These are phyloP conservation scores for Sphagnum tenellum DNA, from an alignment of 225 moss, liverwort and hornwort species.

Conservation along the genomic window DNA sequence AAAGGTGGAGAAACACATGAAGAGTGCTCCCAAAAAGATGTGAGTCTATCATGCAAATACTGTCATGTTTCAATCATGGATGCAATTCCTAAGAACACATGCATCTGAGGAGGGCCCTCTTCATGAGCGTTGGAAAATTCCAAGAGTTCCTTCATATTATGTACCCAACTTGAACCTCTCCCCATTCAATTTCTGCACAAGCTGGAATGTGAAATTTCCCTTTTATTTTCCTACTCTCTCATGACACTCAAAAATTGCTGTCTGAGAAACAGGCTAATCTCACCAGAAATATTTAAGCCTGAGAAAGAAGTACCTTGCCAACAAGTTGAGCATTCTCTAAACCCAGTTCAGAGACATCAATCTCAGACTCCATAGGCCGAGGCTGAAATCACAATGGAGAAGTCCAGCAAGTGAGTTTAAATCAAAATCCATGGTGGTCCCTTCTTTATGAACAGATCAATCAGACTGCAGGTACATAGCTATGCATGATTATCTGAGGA, in stretches of 20 bases:
- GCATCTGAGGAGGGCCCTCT: too few species aligned
- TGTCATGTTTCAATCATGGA: not conserved
- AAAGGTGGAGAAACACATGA: not conserved
- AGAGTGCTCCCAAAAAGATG: not conserved
- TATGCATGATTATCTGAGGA: too few species aligned
- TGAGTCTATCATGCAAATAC: not conserved
- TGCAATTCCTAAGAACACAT: too few species aligned
- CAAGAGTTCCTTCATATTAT: not conserved
- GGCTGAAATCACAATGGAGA: constrained; percentile 6
- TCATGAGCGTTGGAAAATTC: too few species aligned
- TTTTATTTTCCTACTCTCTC: not conserved
- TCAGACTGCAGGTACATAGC: not conserved
- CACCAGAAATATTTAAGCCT: not conserved
- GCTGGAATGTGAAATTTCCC: not conserved
- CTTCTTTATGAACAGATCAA: not conserved
- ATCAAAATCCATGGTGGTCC: not conserved
- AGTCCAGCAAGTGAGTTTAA: not conserved
- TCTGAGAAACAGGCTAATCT: not conserved
- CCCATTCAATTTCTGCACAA: not conserved
- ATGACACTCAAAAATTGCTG: not conserved
- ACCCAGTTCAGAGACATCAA: constrained; percentile 24
- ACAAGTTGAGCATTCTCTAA: constrained; percentile 23
- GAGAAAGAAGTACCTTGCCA: constrained; percentile 18
- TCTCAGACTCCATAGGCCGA: constrained; percentile 19
- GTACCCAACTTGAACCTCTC: not conserved